Evolutionary conservation across 73 alveolate genomes (phyloP).

Genomic region (Paramecium sexaurelia): DNA sequence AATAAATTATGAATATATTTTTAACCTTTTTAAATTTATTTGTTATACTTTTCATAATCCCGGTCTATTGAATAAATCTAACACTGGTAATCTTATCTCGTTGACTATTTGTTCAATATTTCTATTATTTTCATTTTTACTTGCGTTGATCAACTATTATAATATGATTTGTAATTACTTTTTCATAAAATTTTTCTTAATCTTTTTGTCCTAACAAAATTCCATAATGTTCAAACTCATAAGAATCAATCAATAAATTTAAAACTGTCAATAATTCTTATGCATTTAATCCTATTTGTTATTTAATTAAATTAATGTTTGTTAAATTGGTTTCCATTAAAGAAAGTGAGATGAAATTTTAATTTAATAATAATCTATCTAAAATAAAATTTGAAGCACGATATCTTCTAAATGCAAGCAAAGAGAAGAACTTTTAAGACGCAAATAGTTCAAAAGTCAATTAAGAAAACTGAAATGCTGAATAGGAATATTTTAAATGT

Average conservation of each 20-base stretch:
- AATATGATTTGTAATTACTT: neutral
- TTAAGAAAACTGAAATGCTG: neutral
- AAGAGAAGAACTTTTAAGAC: slow-evolving; percentile 28
- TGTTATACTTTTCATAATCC: neutral
- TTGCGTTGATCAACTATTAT: neutral
- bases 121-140: neutral
- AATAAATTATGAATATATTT: no score
- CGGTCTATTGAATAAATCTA: slow-evolving; percentile 28
- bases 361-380: slow-evolving; percentile 15
- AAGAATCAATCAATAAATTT: slow-evolving; percentile 9
- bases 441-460: slow-evolving; percentile 43
- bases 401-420: slow-evolving; percentile 49
- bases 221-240: slow-evolving; percentile 34
- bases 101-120: neutral
- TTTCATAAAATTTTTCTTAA: neutral
- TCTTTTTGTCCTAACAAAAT: neutral
- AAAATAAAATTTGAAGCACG: slow-evolving; percentile 23
- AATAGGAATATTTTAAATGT: neutral
- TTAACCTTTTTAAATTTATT: no score
- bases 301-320: neutral
- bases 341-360: neutral
- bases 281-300: neutral
- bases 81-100: slow-evolving; percentile 20
- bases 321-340: slow-evolving; percentile 30
- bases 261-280: neutral